phyloP scores from a whole-genome alignment of 2,329 filamentous ascomycete species.

The Stachybotrys elegans region DNA sequence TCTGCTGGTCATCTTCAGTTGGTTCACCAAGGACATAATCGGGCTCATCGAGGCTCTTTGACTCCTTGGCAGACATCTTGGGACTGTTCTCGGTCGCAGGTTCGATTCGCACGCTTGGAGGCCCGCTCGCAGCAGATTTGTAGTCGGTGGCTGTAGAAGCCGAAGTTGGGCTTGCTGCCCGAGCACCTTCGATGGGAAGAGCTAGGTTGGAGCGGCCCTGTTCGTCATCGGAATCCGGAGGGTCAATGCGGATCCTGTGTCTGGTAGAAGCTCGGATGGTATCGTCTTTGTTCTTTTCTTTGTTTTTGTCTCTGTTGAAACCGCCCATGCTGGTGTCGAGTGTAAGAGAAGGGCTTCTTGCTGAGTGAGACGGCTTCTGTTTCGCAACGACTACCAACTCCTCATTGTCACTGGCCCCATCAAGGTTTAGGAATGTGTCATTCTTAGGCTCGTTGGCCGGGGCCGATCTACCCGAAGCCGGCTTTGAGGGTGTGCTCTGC shows the following conservation, averaged over 20 bases:
- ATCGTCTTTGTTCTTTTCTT: constrained; percentile 17
- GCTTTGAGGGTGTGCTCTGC: constrained; percentile 29
- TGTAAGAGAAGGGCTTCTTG: neutral
- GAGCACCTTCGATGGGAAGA: constrained; percentile 36
- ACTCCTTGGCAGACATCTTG: constrained; percentile 25
- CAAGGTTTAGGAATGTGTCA: constrained; percentile 47
- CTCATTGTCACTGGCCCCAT: constrained; percentile 43
- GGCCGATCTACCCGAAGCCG: constrained; percentile 24
- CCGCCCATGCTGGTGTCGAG: no score
- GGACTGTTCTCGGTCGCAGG: constrained; percentile 31
- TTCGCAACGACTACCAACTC: constrained; percentile 12
- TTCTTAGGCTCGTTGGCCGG: constrained; percentile 27
- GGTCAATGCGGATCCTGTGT: constrained; percentile 14
- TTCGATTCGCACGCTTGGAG: constrained; percentile 42
- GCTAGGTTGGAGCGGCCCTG: constrained; percentile 28
- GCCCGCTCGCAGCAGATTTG: constrained; percentile 35
- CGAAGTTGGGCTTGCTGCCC: constrained; percentile 27
- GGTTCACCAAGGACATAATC: constrained; percentile 54
- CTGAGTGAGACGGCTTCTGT: constrained; percentile 7
- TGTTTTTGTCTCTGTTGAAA: no score
- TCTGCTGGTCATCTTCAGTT: constrained; percentile 66
- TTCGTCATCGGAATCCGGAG: constrained; percentile 28
- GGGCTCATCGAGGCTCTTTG: constrained; percentile 51
- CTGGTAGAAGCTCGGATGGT: constrained; percentile 22
- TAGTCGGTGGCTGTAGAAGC: constrained; percentile 33